Conservation (phyloP, 805 yeast species). For the Yamadazyma paraphyllophila region DNA sequence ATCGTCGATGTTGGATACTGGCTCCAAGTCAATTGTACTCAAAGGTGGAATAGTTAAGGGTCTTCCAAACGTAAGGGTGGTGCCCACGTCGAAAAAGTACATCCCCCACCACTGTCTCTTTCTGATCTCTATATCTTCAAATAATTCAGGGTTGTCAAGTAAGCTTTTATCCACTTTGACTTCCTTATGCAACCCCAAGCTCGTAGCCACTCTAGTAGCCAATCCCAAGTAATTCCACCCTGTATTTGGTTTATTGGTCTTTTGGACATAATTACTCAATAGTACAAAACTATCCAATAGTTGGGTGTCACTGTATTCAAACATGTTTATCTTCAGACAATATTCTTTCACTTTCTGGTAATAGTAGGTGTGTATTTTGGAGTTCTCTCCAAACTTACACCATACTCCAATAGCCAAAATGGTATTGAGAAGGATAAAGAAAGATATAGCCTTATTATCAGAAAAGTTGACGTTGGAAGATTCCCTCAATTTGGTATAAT, state of each 20-base stretch:
- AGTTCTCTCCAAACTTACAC: slow-evolving; percentile 21
- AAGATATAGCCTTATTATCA: slow-evolving; percentile 15
- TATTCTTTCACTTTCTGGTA: slow-evolving; percentile 17
- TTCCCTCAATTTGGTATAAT: slow-evolving; percentile 3
- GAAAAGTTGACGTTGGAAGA: slow-evolving; percentile 6
- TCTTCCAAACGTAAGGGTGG: slow-evolving; percentile 20
- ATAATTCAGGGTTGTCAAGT: slow-evolving; percentile 11
- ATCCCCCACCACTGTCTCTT: slow-evolving; percentile 24
- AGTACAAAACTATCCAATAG: slow-evolving; percentile 20
- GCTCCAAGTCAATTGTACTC: slow-evolving; percentile 19
- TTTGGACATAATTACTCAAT: slow-evolving; percentile 20
- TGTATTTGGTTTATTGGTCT: slow-evolving; percentile 18
- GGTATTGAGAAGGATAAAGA: slow-evolving; percentile 18
- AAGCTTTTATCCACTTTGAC: slow-evolving; percentile 13
- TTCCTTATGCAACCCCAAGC: slow-evolving; percentile 21
- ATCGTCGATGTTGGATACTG: slow-evolving; percentile 20
- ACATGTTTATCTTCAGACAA: slow-evolving; percentile 16
- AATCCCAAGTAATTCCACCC: slow-evolving; percentile 22
- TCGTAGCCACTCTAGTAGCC: slow-evolving; percentile 20
- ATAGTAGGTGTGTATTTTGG: slow-evolving; percentile 17
- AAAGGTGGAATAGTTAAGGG: slow-evolving; percentile 21
- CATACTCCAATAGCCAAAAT: slow-evolving; percentile 20
- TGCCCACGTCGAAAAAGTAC: slow-evolving; percentile 22
- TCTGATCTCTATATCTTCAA: slow-evolving; percentile 19
- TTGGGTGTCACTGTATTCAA: slow-evolving; percentile 20